Evolutionary conservation across 257 asterid species (phyloP), one percentile per base, ranked within the genome.

Genomic region (Capsicum pubescens): DNA sequence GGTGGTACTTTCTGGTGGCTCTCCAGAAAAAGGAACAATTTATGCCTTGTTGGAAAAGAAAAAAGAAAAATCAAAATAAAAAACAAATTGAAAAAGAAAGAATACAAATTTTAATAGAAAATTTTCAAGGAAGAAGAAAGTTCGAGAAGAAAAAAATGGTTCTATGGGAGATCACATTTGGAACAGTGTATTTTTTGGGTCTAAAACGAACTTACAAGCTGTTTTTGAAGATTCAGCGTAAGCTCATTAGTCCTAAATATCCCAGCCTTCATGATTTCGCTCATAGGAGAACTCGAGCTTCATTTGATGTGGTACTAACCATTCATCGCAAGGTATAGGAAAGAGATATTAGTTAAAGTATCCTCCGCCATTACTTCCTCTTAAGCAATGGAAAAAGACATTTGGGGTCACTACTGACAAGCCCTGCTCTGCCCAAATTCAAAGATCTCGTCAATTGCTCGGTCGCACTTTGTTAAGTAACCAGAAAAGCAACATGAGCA

Each of bases 381-480:
- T 92, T 86, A 94, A 84, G 90, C 99, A 96, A 88, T 94, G 99
- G 48, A 97, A 96, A 86, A 96, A 96, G 39, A 90, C 87, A 19
- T 92, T 92, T 3, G 99, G 99, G 35, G 92, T 85, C 55, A 90
- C 66, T 74, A 94, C 95, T 3, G 99, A 96, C 87, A 96, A 83
- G 35, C 97, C 90, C 86, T 91, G 96, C 92, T 94, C n/a, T n/a
- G 98, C n/a, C 99, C 99, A 68, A 96, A 94, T 42, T 98, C 99
- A 85, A 94, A 96, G 84, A 96, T 96, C 74, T 98, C 98, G 87
- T 94, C 98, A 83, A 94, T 98, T 32, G 98, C 99, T 85, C 98
- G 91, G 64, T 96, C 99, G 9, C 98, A 90, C 88, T 96, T 96
- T 17, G 92, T 93, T 70, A 96, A 91, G 87, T 96, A 98, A 68